Base-by-base conservation (phyloP, 768 basidiomycete genomes). In the Kwoniella botswanensis region DNA sequence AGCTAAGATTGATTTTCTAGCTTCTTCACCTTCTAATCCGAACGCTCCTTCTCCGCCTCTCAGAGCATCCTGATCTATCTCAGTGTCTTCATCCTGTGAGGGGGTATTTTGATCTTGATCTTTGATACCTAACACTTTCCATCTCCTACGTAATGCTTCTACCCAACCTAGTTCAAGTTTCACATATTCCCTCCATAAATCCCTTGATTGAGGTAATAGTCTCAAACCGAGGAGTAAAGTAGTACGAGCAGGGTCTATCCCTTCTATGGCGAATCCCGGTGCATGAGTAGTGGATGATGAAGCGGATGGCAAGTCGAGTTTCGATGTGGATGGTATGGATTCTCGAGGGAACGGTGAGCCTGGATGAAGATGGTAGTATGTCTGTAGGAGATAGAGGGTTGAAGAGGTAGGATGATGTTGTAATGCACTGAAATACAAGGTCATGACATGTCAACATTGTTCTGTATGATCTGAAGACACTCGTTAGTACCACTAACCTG, bases 111-210 rank as follows among this genome's bases (percentile, higher is more conserved):
- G 67, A 54, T 66, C 66, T 3, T 81, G 84, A 63, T 74, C 68
- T 62, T 74, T 65, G 63, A 95, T 90, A 9, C 93, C 94, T 21
- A 96, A 85, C 9, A 92, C 85, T 56, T 86, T 88, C 93, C 93
- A 94, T 63, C 94, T 86, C 73, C 92, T 85, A 50, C 92, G 86
- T 59, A 95, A 84, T 15, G 88, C 88, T 85, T 96, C 93, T 9
- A 93, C 86, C 82, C 93, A 96, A 2, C 90, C 89, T 4, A 95
- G 84, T 82, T 98, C 94, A 88, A 97, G 93, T 80, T 90, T 90
- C 73, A 93, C 89, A 80, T 94, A 96, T 83, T 95, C 94, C 22
- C 86, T 86, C 94, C 94, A 98, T 83, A 98, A 86, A 67, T 90
- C 89, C 42, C 88, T 82, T 72, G 89, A 92, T 63, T 90, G 88